These are phyloP conservation scores for Magnusiomyces ingens DNA, from an alignment of 1,139 yeast species.

Conservation along the genomic window DNA sequence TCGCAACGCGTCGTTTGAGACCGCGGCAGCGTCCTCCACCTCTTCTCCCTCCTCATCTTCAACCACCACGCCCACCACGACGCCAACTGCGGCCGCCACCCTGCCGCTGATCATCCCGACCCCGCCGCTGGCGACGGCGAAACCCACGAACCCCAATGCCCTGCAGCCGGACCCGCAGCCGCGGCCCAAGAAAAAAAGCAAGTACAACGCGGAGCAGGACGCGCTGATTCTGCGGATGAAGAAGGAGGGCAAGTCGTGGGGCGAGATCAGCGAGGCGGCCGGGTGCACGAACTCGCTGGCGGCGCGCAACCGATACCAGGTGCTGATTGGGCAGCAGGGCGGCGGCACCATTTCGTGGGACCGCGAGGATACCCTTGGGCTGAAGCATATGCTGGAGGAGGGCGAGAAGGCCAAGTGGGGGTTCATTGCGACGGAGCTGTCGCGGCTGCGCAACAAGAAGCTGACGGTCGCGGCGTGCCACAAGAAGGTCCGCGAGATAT, in stretches of 20 bases:
- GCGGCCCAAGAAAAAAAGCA: constrained; percentile 54
- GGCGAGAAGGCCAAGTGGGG: constrained; percentile 72
- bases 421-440: constrained; percentile 54
- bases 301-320: constrained; percentile 74
- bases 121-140: constrained; percentile 32
- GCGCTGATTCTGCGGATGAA: constrained; percentile 55
- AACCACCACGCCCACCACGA: constrained; percentile 6
- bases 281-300: constrained; percentile 64
- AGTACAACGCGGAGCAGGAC: constrained; percentile 65
- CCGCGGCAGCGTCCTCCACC: too few species aligned
- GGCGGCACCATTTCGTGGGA: constrained; percentile 66
- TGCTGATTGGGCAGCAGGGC: constrained; percentile 77
- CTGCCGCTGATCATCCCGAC: constrained; percentile 29
- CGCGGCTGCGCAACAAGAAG: constrained; percentile 50
- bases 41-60: constrained; percentile 12
- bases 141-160: constrained; percentile 33
- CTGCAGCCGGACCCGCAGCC: constrained; percentile 38
- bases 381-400: constrained; percentile 52
- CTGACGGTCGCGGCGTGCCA: constrained; percentile 52
- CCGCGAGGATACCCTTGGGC: constrained; percentile 46
- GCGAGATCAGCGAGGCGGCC: constrained; percentile 62
- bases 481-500: constrained; percentile 46
- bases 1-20: constrained; percentile 5
- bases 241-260: constrained; percentile 62
- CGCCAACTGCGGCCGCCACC: constrained; percentile 14